Percentiles rank a stretch among this genome's conserved stretches.
These are phyloP conservation scores for Colletotrichum scovillei DNA, from an alignment of 2,329 filamentous ascomycete species.

Conservation along the genomic window DNA sequence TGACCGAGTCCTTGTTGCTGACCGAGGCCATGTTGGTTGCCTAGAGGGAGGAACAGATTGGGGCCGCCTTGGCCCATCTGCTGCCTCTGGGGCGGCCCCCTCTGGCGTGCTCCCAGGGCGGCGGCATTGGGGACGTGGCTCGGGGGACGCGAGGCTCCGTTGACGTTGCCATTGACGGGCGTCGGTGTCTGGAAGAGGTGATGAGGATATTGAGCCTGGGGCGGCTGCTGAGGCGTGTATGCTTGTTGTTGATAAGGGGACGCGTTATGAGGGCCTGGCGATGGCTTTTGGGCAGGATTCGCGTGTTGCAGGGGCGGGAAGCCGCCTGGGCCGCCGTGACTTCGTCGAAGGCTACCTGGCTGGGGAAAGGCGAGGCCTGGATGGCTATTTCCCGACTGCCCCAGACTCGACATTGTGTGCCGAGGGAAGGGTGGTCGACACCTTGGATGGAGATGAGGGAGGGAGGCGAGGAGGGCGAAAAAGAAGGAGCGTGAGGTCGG, in stretches of 20 bases:
- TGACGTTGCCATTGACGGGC: slow-evolving; percentile 60
- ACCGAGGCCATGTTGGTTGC: slow-evolving; percentile 25
- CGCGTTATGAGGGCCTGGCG: slow-evolving; percentile 64
- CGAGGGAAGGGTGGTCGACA: slow-evolving; percentile 25
- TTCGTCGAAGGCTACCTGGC: slow-evolving; percentile 60
- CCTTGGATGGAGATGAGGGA: background rate
- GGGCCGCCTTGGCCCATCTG: slow-evolving; percentile 55
- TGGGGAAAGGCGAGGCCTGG: slow-evolving; percentile 65
- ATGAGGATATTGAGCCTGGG: slow-evolving; percentile 60
- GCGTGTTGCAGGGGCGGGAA: slow-evolving; percentile 58
- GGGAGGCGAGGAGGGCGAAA: background rate
- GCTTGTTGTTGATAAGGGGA: slow-evolving; percentile 66
- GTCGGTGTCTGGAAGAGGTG: slow-evolving; percentile 63
- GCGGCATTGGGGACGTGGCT: slow-evolving; percentile 61
- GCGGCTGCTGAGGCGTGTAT: slow-evolving; percentile 64
- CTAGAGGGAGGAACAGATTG: slow-evolving; percentile 49
- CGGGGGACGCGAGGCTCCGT: slow-evolving; percentile 57
- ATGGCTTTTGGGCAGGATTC: slow-evolving; percentile 65
- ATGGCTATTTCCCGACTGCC: slow-evolving; percentile 63
- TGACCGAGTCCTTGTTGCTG: slow-evolving; percentile 35
- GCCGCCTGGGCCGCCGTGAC: slow-evolving; percentile 42
- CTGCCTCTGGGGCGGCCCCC: slow-evolving; percentile 56
- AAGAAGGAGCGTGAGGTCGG: background rate
- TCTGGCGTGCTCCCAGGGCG: slow-evolving; percentile 54
- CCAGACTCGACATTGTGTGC: slow-evolving; percentile 58